These are phyloP conservation scores for Prunus padus DNA, from an alignment of 306 rosid species.

Conservation along the genomic window DNA sequence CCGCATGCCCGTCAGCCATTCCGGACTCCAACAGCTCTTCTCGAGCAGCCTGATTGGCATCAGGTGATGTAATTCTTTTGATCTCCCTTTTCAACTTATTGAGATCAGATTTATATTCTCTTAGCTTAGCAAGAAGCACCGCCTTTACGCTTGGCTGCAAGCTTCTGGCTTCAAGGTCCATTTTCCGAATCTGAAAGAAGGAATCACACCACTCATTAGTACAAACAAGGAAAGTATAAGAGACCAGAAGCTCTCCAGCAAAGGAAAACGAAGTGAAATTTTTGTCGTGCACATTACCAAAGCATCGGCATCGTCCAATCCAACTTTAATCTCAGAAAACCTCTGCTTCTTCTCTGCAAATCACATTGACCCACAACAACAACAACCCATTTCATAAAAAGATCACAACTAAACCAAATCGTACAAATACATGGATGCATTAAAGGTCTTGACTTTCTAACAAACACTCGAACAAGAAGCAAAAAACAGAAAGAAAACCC, in stretches of 20 bases:
- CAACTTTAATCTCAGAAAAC: conserved; percentile 62
- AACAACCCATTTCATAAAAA: neutral
- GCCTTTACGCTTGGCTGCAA: conserved; percentile 81
- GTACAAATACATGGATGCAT: neutral
- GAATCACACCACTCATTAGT: neutral
- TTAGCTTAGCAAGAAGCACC: conserved; percentile 75
- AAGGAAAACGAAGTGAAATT: neutral
- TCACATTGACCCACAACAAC: conserved; percentile 14
- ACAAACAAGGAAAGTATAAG: neutral
- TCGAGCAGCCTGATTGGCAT: conserved; percentile 70
- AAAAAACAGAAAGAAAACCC: neutral
- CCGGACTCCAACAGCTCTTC: conserved; percentile 73
- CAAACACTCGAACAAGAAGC: neutral
- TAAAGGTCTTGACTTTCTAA: neutral
- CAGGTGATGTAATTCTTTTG: conserved; percentile 71
- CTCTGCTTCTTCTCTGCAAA: conserved; percentile 74
- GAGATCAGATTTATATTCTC: conserved; percentile 87
- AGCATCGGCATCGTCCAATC: conserved; percentile 77
- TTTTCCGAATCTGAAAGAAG: conserved; percentile 64
- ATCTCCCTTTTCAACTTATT: conserved; percentile 72
- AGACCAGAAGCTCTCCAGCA: neutral
- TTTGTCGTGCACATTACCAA: conserved; percentile 43
- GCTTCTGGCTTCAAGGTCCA: conserved; percentile 91
- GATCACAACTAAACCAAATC: conserved; percentile 5
- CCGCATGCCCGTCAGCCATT: conserved; percentile 52